Base-by-base conservation (phyloP, 352 stramenopile genomes). In the Pythium rhizo-oryzae region DNA sequence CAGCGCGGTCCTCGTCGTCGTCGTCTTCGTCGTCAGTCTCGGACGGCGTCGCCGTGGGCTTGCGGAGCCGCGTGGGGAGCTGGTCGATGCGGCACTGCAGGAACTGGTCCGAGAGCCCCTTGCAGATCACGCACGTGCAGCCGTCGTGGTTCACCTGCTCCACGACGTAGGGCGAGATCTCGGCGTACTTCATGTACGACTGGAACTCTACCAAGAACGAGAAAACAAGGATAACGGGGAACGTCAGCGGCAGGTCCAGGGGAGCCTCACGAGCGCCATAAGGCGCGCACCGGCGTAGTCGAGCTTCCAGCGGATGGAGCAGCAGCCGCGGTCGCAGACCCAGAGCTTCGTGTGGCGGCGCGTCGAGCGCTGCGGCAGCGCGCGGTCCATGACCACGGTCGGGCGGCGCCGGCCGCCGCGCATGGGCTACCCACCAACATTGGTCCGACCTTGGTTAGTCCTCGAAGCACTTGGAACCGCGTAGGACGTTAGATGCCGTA, bases 291-390 rank as follows among this genome's bases (percentile, higher is more conserved):
- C 79, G 41, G 80, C 83, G 44, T 91, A 91, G 71, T 90, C 81
- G 53, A 91, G 81, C 55, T 91, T 91, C 81, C 80, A 87, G 37
- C 81, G 83, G 59, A 91, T 81, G 25, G 80, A 90, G 59, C 83
- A 91, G 76, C 83, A 91, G 51, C 83, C 83, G 18, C 75, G 69
- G 13, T 81, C 78, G 44, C 83, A 91, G 49, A 81, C 80, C 82
- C 81, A 90, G 44, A 89, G 74, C 62, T 84, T 85, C 2, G 72
- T 77, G 24, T 62, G 58, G 39, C 55, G 58, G 16, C 46, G 35
- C 65, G 72, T 77, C 28, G 55, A 69, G 44, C 56, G 55, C 50
- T 53, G 53, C 18, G 30, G 9, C 0, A 41, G 25, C 21, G 49
- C 9, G 23, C 65, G 51, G 51, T 72, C 39, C 28, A 62, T 62